Base-by-base conservation (phyloP, 176 grass and related monocot genomes). In the Musa schizocarpa region DNA sequence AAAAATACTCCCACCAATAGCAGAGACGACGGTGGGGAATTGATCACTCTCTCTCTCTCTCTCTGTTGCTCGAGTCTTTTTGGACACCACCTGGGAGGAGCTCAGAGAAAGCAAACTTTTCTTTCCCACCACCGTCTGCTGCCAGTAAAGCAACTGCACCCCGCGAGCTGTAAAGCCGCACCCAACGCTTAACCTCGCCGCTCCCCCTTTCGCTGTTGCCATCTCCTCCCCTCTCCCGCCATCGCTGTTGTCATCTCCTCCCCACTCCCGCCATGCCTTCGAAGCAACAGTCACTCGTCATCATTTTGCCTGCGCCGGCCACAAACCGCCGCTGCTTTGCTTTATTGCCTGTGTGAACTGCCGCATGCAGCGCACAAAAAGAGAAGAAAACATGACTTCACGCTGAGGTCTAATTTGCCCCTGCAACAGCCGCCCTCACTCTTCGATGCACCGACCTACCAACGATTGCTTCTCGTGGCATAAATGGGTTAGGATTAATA, bases 221-320 rank as follows among this genome's bases (percentile, higher is more conserved):
- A 19, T 59, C 57, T 1, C 57, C 57, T 3, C 57, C 51, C 51
- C 16, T 6, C 27, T 49, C 48, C 13, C 11, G 54, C 54, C 54
- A 14, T 57, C 54, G 1, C 55, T 57, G 34, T 43, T 43, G 34
- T 19, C 55, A 4, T 57, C 55, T 0, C 17, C 57, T 20, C 9
- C 57, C 9, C 8, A 9, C 57, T 61, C 57, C 57, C 57, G 14
- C 57, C 57, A n/a, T 61, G 57, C 6, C 57, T 20, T 0, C 5
- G 65, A 43, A 43, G 34, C 34, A 63, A 77, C 4, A 76, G 43
- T 92, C 89, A 51, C 89, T 72, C 26, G 85, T 87, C 85, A 92
- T 61, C 5, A 61, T 61, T 61, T 61, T 21, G n/a, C 34, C 19
- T 9, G 57, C 16, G 57, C 57, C 57, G 17, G 9, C 57, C n/a